Evolutionary conservation across 441 rosid species (phyloP), one percentile per base, ranked within the genome.

Genomic region (Biscutella auriculata): DNA sequence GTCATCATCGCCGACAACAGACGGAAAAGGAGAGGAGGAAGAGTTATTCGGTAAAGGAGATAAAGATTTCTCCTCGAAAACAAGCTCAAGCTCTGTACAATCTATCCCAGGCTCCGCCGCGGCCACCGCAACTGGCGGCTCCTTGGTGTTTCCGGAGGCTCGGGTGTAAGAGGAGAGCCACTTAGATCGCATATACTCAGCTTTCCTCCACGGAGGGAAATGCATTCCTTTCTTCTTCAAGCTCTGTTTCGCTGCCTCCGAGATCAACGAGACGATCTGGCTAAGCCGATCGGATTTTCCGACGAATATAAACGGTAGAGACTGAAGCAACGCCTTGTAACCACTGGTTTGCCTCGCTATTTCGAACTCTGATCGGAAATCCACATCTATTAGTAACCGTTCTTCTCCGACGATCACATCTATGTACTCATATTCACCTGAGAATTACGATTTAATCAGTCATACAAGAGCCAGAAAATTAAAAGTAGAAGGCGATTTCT

Each of bases 221-320:
- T 80, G 92, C 95, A 92, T 86, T 14, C 92, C 95, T 73, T 80
- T 92, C 87, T 83, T 92, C 82, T 77, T 88, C 76, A 92, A 68
- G 68, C 97, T 92, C 70, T 74, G 89, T 48, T 73, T 83, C 6
- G 90, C 97, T 25, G 87, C 98, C 73, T 88, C 97, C 30, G 97
- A 82, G 11, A 88, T 78, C 61, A 92, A 60, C 9, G 80, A 61
- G 12, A 92, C 79, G 59, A 92, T 82, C 78, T 81, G 91, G 3
- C 77, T 73, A 0, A 92, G 69, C 66, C 97, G 87, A 25, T 86
- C 95, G 16, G 87, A 36, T 75, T 84, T 88, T 0, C 98, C 97
- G 71, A 86, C 85, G 74, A 84, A 88, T 36, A 88, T 80, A 73
- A 46, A 76, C 68, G 98, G 97, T 57, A 92, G 77, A 32, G 78